Conservation (phyloP, 78 protist species). For the Bodo saltans region DNA sequence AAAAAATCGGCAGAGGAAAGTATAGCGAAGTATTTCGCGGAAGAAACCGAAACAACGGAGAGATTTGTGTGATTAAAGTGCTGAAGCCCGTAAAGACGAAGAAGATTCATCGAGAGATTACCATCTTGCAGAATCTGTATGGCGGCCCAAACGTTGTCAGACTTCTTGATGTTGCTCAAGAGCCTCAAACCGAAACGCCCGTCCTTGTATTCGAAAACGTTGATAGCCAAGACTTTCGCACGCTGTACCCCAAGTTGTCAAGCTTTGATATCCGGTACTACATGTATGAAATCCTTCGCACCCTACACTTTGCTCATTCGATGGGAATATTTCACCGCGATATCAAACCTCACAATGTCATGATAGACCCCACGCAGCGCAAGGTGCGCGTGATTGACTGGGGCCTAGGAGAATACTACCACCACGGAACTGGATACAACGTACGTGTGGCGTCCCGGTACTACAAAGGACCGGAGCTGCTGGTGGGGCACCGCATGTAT, state of each 20-base stretch:
- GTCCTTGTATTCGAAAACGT: conserved; percentile 90
- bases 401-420: conserved; percentile 99
- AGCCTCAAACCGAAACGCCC: conserved; percentile 90
- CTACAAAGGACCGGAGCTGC: conserved; percentile 97
- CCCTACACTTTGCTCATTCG: conserved; percentile 92
- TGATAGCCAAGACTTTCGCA: conserved; percentile 88
- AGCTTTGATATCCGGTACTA: conserved; percentile 92
- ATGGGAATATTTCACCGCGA: conserved; percentile 93
- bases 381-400: conserved; percentile 95
- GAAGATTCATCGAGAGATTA: conserved; percentile 96
- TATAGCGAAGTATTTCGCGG: conserved; percentile 99
- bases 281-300: conserved; percentile 90
- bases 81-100: conserved; percentile 79
- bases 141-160: conserved; percentile 94
- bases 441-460: conserved; percentile 99
- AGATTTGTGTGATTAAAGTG: conserved; percentile 71
- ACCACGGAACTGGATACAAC: conserved; percentile 90
- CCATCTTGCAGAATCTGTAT: conserved; percentile 88
- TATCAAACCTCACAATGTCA: conserved; percentile 78
- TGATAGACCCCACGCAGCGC: conserved; percentile 93
- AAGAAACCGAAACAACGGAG: conserved; percentile 44
- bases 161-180: conserved; percentile 92
- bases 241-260: conserved; percentile 89
- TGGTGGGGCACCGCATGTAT: conserved; percentile 88
- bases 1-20: conserved; percentile 99